Evolutionary conservation across 2,329 filamentous ascomycete genomes (phyloP).

Genomic region (Domatiomyces globalis): DNA sequence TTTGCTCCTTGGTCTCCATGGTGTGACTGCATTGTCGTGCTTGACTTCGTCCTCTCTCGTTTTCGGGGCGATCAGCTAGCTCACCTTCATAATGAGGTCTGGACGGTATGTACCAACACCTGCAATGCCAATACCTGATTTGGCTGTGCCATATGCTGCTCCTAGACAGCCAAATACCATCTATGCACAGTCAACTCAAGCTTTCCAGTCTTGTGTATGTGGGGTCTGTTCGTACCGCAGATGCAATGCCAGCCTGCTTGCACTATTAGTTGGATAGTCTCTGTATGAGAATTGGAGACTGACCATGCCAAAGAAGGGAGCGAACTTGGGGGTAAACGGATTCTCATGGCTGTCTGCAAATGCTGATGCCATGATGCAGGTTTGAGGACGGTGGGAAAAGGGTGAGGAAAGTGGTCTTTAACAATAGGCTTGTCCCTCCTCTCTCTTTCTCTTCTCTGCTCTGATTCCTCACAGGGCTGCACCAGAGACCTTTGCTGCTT

Average conservation of each 20-base stretch:
- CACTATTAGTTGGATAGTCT: conserved; percentile 18
- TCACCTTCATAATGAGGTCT: conserved; percentile 55
- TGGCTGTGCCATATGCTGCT: conserved; percentile 54
- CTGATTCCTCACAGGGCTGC: not conserved
- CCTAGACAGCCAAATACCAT: conserved; percentile 44
- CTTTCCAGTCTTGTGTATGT: not conserved
- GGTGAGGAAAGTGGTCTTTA: not conserved
- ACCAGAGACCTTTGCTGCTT: not conserved
- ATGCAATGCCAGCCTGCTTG: conserved; percentile 34
- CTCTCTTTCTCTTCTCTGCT: not conserved
- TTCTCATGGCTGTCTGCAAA: conserved; percentile 21
- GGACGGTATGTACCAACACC: conserved; percentile 52
- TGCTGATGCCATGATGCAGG: not conserved
- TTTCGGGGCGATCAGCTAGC: not conserved
- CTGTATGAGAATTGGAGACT: conserved; percentile 20
- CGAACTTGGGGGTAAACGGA: conserved; percentile 47
- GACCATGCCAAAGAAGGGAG: conserved; percentile 56
- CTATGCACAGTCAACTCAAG: conserved; percentile 18
- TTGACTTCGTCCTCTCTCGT: too few species aligned
- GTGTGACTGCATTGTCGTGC: not conserved
- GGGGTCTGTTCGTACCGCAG: conserved; percentile 26
- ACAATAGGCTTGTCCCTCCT: not conserved
- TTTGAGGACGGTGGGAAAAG: not conserved
- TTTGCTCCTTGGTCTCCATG: not conserved
- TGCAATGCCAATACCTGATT: conserved; percentile 54